phyloP scores from a whole-genome alignment of 179 eudicot species.

The Actinidia chinensis region DNA sequence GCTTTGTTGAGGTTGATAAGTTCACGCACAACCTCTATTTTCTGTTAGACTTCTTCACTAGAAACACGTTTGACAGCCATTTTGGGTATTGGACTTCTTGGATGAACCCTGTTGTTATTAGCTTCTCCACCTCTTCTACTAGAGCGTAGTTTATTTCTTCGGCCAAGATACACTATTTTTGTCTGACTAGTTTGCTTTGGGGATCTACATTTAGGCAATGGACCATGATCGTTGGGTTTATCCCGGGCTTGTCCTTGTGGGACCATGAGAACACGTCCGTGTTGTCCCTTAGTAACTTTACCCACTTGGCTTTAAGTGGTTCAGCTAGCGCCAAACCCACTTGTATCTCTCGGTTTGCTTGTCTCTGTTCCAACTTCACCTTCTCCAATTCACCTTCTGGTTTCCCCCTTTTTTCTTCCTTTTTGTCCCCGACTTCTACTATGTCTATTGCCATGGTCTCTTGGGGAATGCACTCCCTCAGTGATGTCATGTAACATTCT shows the following conservation, averaged over 20 bases:
- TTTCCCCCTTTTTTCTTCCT: too few species aligned
- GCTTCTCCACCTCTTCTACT: background rate
- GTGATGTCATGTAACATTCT: too few species aligned
- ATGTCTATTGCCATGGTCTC: too few species aligned
- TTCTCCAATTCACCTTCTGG: too few species aligned
- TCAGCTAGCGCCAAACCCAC: too few species aligned
- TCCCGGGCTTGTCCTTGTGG: background rate
- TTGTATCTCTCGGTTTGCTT: too few species aligned
- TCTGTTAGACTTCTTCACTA: too few species aligned
- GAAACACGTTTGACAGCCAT: background rate
- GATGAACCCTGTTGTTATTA: background rate
- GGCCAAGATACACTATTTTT: background rate
- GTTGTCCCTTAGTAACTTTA: background rate
- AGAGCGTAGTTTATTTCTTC: background rate
- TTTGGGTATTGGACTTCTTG: background rate
- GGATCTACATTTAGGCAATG: background rate
- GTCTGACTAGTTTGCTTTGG: background rate
- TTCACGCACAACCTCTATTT: background rate
- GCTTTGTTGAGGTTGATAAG: background rate
- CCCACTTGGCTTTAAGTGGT: too few species aligned
- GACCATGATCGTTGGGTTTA: background rate
- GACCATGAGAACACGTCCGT: background rate
- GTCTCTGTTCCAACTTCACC: too few species aligned
- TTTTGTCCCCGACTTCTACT: too few species aligned
- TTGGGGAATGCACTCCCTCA: too few species aligned